Percentiles rank a stretch among this genome's conserved stretches.
Evolutionary conservation across 2,329 filamentous ascomycete genomes (phyloP).

Genomic region (Plectosphaerella sp.): DNA sequence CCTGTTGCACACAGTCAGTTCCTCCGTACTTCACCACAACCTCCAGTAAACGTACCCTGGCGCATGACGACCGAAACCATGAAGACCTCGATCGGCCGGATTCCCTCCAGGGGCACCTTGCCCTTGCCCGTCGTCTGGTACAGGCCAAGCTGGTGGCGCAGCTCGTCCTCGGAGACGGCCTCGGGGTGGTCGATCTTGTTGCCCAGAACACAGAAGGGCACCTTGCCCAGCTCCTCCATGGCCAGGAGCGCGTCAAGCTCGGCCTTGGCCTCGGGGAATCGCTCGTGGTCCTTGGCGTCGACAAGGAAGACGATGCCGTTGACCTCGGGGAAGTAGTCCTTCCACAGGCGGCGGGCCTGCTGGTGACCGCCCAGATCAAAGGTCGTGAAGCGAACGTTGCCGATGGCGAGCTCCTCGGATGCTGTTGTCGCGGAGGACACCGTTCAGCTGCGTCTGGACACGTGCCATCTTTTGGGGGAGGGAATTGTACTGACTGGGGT

Average conservation of each 20-base stretch:
- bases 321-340: conserved; percentile 95
- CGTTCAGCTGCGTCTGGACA: conserved; percentile 16
- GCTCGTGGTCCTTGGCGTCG: conserved; percentile 95
- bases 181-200: conserved; percentile 99
- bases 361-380: conserved; percentile 93
- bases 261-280: conserved; percentile 89
- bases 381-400: conserved; percentile 90
- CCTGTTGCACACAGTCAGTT: conserved; percentile 34
- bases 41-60: conserved; percentile 58
- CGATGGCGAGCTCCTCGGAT: conserved; percentile 88
- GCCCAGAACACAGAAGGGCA: conserved; percentile 91
- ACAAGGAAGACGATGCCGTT: conserved; percentile 97
- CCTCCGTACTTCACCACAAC: neutral
- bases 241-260: conserved; percentile 92
- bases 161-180: conserved; percentile 91
- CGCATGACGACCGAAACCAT: conserved; percentile 99
- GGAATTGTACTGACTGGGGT: conserved; percentile 65
- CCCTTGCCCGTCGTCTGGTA: conserved; percentile 97
- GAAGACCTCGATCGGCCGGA: conserved; percentile 93
- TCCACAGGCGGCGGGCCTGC: conserved; percentile 92
- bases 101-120: conserved; percentile 87
- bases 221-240: conserved; percentile 96
- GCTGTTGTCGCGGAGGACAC: conserved; percentile 39
- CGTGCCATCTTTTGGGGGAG: conserved; percentile 7
- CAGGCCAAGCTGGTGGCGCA: conserved; percentile 84